These are phyloP conservation scores for Ophiocordyceps camponoti-rufipedis DNA, from an alignment of 2,329 filamentous ascomycete genomes.

Conservation along the genomic window DNA sequence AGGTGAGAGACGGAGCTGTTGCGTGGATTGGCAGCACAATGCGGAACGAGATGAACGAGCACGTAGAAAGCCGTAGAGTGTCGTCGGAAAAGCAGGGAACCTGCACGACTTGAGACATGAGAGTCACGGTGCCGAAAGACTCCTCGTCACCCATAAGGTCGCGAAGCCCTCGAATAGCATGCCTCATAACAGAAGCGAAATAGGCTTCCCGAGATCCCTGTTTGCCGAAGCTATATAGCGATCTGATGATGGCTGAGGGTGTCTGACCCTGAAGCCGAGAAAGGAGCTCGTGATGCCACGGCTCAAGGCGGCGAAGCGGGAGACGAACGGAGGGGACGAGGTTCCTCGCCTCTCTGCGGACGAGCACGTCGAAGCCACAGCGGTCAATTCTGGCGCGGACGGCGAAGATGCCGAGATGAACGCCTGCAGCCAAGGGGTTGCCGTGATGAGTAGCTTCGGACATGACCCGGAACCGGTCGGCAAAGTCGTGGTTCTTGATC, in stretches of 20 bases:
- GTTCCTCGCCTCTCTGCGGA: slow-evolving; percentile 34
- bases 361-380: slow-evolving; percentile 45
- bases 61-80: slow-evolving; percentile 1
- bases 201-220: slow-evolving; percentile 19
- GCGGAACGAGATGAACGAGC: slow-evolving; percentile 33
- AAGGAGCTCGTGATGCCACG: slow-evolving; percentile 36
- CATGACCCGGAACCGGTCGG: slow-evolving; percentile 44
- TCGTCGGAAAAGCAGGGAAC: slow-evolving; percentile 17
- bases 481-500: slow-evolving; percentile 44
- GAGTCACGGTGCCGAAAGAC: slow-evolving; percentile 24
- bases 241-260: slow-evolving; percentile 12
- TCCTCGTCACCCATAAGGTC: slow-evolving; percentile 22
- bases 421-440: slow-evolving; percentile 28
- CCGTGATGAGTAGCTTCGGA: slow-evolving; percentile 32
- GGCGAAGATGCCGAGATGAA: slow-evolving; percentile 41
- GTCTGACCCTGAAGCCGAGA: slow-evolving; percentile 27
- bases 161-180: slow-evolving; percentile 20
- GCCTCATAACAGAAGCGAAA: slow-evolving; percentile 26
- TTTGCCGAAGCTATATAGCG: slow-evolving; percentile 18
- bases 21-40: slow-evolving; percentile 44
- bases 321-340: slow-evolving; percentile 42
- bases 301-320: slow-evolving; percentile 30
- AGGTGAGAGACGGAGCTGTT: slow-evolving; percentile 28
- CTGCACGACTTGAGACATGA: slow-evolving; percentile 23
- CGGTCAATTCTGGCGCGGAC: slow-evolving; percentile 30